Evolutionary conservation across 352 stramenopile species (phyloP).

Genomic region (Lagenidium sp.): DNA sequence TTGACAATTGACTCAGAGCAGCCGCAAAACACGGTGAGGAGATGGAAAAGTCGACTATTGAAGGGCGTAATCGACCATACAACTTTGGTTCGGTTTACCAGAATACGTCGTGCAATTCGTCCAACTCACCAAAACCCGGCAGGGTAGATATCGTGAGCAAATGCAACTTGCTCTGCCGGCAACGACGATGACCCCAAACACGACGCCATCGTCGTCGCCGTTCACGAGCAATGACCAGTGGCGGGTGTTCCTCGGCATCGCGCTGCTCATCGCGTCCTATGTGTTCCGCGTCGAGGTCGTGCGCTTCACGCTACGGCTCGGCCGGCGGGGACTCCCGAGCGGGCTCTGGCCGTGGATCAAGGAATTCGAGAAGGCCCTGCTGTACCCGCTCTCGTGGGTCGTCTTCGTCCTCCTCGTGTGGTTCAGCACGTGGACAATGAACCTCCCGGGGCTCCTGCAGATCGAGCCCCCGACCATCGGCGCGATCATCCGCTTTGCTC

Average conservation of each 20-base stretch:
- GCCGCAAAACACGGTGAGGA: too few relatives aligned
- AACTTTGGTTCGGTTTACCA: too few relatives aligned
- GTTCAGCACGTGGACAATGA: slow-evolving; percentile 61
- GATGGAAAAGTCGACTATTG: too few relatives aligned
- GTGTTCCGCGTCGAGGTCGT: slow-evolving; percentile 72
- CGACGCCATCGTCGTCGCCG: neutral
- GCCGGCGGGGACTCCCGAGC: slow-evolving; percentile 42
- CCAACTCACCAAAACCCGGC: too few relatives aligned
- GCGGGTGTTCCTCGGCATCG: slow-evolving; percentile 65
- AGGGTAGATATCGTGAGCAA: too few relatives aligned
- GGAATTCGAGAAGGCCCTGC: slow-evolving; percentile 78
- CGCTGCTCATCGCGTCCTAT: slow-evolving; percentile 55
- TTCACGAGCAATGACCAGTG: slow-evolving; percentile 54
- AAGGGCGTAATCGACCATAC: neutral
- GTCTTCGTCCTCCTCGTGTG: slow-evolving; percentile 72
- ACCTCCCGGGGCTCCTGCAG: slow-evolving; percentile 29
- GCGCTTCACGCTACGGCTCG: slow-evolving; percentile 59
- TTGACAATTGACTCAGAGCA: too few relatives aligned
- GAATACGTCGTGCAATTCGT: too few relatives aligned
- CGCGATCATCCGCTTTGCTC: slow-evolving; percentile 44
- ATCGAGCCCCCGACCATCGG: slow-evolving; percentile 33
- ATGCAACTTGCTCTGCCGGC: too few relatives aligned
- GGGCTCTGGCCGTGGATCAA: slow-evolving; percentile 68
- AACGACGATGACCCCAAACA: neutral
- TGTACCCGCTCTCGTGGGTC: slow-evolving; percentile 69